A percentile compares a stretch with the other conserved stretches of the same genome.
These are phyloP conservation scores for Exophiala oligosperma DNA, from an alignment of 2,329 filamentous ascomycete genomes.

Conservation along the genomic window DNA sequence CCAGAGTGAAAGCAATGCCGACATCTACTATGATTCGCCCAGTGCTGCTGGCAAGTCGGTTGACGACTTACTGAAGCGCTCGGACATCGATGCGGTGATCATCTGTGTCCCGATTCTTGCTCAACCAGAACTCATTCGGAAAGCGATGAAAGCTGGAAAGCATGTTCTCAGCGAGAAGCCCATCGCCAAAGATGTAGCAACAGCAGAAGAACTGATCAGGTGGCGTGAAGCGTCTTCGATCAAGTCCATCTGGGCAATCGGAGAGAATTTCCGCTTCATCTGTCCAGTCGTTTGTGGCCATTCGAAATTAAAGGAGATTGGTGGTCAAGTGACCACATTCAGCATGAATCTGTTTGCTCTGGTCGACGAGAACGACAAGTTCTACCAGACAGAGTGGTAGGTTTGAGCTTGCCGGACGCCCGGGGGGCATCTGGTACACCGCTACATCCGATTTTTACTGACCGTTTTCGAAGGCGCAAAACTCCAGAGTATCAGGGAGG, in stretches of 20 bases:
- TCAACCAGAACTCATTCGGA: slow-evolving; percentile 60
- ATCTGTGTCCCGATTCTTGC: slow-evolving; percentile 60
- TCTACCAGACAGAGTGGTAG: slow-evolving; percentile 34
- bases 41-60: slow-evolving; percentile 45
- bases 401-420: too few species aligned
- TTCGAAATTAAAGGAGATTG: too few species aligned
- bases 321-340: too few species aligned
- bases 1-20: slow-evolving; percentile 37
- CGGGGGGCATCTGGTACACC: too few species aligned
- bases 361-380: slow-evolving; percentile 1
- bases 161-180: slow-evolving; percentile 72
- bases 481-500: slow-evolving; percentile 71
- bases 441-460: too few species aligned
- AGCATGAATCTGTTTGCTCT: background rate
- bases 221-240: slow-evolving; percentile 44
- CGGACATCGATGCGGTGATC: slow-evolving; percentile 48
- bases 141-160: slow-evolving; percentile 64
- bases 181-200: slow-evolving; percentile 59
- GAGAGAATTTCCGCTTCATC: slow-evolving; percentile 70
- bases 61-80: slow-evolving; percentile 53
- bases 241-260: slow-evolving; percentile 57
- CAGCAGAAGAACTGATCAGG: slow-evolving; percentile 50
- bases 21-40: slow-evolving; percentile 56
- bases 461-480: slow-evolving; percentile 38
- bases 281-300: background rate